Conservation (phyloP, 352 stramenopile species). For the Globisporangium viniferum region DNA sequence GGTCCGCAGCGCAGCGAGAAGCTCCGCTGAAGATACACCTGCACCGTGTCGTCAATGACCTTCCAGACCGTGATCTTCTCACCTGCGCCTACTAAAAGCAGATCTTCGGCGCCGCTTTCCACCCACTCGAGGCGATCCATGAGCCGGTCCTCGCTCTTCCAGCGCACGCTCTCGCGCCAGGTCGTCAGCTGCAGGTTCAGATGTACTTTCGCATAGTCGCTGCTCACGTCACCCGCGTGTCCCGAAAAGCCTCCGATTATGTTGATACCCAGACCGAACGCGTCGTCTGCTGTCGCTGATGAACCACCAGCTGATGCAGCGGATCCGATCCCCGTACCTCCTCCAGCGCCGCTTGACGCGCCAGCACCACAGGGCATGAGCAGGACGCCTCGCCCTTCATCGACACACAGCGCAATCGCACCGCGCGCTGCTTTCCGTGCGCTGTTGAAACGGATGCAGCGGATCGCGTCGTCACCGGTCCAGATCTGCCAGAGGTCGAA, state of each 20-base stretch:
- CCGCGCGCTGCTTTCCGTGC: conserved; percentile 48
- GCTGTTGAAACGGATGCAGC: conserved; percentile 56
- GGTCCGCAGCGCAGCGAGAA: conserved; percentile 32
- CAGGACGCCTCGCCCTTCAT: conserved; percentile 61
- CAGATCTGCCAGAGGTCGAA: conserved; percentile 78
- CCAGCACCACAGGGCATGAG: conserved; percentile 34
- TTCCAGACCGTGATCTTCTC: conserved; percentile 83
- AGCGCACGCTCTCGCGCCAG: conserved; percentile 70
- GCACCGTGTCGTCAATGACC: conserved; percentile 71
- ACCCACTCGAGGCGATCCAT: conserved; percentile 76
- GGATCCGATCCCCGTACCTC: conserved; percentile 11
- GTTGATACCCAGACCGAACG: neutral
- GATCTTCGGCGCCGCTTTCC: conserved; percentile 61
- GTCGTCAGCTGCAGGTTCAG: conserved; percentile 62
- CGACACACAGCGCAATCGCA: conserved; percentile 56
- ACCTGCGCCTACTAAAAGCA: conserved; percentile 61
- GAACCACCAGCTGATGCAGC: neutral
- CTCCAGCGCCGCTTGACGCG: neutral
- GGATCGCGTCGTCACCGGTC: conserved; percentile 38
- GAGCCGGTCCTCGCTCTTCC: conserved; percentile 57
- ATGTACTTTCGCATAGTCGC: conserved; percentile 64
- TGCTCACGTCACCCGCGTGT: conserved; percentile 18
- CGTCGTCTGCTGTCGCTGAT: conserved; percentile 1
- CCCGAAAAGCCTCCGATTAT: neutral
- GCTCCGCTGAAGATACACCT: conserved; percentile 75